phyloP scores from a whole-genome alignment of 2,329 filamentous ascomycete genomes.

The Plenodomus biglobosus region DNA sequence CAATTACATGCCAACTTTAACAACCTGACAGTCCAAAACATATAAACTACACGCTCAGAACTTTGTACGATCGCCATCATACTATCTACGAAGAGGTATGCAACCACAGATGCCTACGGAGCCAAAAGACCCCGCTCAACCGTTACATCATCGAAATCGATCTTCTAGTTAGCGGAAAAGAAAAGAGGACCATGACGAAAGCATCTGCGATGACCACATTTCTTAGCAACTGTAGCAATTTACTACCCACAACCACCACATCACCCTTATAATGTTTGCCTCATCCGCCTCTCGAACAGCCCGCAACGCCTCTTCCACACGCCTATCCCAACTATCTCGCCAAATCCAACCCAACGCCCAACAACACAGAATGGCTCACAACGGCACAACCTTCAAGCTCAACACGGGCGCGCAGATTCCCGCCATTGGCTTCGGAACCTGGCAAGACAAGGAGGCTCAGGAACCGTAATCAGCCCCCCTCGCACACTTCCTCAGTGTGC shows the following conservation, averaged over 20 bases:
- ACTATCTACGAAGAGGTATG: too few relatives aligned
- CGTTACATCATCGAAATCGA: not conserved
- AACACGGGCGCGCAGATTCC: slow-evolving; percentile 75
- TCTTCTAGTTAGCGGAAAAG: not conserved
- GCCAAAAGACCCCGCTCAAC: not conserved
- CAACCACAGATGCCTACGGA: not conserved
- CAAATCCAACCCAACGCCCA: slow-evolving; percentile 14
- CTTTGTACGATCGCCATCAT: too few relatives aligned
- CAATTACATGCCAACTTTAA: too few relatives aligned
- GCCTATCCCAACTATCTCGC: slow-evolving; percentile 19
- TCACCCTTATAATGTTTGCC: slow-evolving; percentile 15
- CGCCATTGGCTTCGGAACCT: slow-evolving; percentile 62
- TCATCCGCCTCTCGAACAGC: slow-evolving; percentile 16
- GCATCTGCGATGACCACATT: not conserved
- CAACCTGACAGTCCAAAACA: too few relatives aligned
- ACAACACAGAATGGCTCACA: slow-evolving; percentile 34
- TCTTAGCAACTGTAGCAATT: not conserved
- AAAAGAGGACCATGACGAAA: not conserved
- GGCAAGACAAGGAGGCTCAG: slow-evolving; percentile 36
- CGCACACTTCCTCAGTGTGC: not conserved
- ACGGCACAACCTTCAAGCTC: slow-evolving; percentile 53
- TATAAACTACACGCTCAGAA: not conserved
- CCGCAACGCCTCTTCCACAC: slow-evolving; percentile 10
- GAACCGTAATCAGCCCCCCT: slow-evolving; percentile 17
- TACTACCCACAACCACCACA: not conserved